A percentile compares a stretch with the other conserved stretches of the same genome.
Conservation (phyloP, 73 alveolate genomes). For the Paramecium pentaurelia region DNA sequence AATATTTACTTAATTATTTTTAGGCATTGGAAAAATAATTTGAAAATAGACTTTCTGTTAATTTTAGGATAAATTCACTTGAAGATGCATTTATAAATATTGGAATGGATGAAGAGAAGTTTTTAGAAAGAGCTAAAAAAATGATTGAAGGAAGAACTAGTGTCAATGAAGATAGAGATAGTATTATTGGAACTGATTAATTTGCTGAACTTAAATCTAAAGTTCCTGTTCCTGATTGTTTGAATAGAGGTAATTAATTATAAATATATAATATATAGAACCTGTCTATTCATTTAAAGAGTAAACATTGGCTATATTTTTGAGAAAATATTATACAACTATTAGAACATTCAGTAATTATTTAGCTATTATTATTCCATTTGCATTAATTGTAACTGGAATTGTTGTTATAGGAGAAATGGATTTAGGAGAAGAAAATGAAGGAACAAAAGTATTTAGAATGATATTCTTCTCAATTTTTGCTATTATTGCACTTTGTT, state of each 20-base stretch:
- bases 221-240: conserved; percentile 1
- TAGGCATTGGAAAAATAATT: not conserved
- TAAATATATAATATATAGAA: not conserved
- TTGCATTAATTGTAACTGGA: conserved; percentile 27
- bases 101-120: conserved; percentile 58
- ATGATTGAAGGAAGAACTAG: not conserved
- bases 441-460: not conserved
- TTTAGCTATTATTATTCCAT: conserved; percentile 38
- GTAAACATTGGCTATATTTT: conserved; percentile 23
- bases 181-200: not conserved
- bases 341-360: conserved; percentile 40
- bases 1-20: not conserved
- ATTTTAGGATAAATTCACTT: conserved; percentile 40
- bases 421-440: conserved; percentile 1
- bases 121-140: not conserved
- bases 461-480: conserved; percentile 35
- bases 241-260: not conserved
- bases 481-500: conserved; percentile 38
- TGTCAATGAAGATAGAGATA: not conserved
- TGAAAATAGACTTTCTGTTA: not conserved
- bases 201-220: conserved; percentile 21
- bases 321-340: conserved; percentile 48
- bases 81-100: conserved; percentile 61
- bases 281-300: conserved; percentile 40
- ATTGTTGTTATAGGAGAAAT: conserved; percentile 6